Conservation (phyloP, 208 protist species). For the Crithidia expoeki region DNA sequence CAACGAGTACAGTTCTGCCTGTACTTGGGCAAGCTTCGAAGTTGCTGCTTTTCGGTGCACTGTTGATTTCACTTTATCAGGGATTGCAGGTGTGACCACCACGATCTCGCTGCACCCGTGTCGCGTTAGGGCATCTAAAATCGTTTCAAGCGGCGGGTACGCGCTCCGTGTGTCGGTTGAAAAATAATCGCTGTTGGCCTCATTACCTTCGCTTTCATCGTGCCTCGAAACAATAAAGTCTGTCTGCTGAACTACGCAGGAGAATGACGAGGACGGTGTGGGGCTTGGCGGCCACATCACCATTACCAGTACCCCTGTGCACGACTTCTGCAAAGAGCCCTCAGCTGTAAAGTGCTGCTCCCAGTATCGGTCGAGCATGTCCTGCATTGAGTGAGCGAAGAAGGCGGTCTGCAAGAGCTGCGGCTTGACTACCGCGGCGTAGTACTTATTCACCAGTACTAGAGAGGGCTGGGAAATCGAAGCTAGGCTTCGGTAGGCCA, state of each 20-base stretch:
- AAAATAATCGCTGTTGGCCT: background rate
- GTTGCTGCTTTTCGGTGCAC: slow-evolving; percentile 10
- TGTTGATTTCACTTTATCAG: background rate
- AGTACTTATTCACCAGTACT: slow-evolving; percentile 53
- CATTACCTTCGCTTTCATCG: background rate
- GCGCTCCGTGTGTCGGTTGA: background rate
- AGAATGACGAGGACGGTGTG: background rate
- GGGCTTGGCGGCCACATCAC: slow-evolving; percentile 31
- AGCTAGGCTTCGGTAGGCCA: background rate
- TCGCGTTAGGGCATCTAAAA: slow-evolving; percentile 35
- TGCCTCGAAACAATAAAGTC: background rate
- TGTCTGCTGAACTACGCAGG: background rate
- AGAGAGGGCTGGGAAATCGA: background rate
- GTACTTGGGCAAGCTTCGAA: background rate
- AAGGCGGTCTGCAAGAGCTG: slow-evolving; percentile 43
- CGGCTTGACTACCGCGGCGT: slow-evolving; percentile 41
- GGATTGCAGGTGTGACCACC: slow-evolving; percentile 11
- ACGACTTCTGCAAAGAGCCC: background rate
- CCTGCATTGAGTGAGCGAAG: slow-evolving; percentile 38
- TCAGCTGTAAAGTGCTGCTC: slow-evolving; percentile 31
- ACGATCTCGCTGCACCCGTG: slow-evolving; percentile 15
- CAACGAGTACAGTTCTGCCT: background rate
- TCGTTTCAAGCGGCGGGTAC: slow-evolving; percentile 34
- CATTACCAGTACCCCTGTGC: slow-evolving; percentile 16
- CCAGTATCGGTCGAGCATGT: slow-evolving; percentile 42